phyloP scores from a whole-genome alignment of 2,329 filamentous ascomycete genomes.

The Didymella arachidicola region DNA sequence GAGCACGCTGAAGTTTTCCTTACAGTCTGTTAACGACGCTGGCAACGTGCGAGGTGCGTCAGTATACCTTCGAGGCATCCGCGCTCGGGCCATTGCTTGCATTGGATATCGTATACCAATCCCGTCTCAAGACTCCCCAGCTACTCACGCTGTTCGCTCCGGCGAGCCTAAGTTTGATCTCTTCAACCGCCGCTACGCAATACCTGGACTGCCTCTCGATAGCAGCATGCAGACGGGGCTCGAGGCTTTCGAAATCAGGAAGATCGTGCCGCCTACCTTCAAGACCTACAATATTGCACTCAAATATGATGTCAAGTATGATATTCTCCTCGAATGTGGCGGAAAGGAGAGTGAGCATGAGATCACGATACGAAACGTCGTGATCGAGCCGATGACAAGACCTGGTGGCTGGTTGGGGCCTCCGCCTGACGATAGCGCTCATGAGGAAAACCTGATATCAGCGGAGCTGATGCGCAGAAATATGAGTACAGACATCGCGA shows the following conservation, averaged over 20 bases:
- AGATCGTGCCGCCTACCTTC: slow-evolving; percentile 29
- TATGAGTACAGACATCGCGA: too few relatives aligned
- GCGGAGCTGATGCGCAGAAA: neutral
- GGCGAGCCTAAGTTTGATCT: slow-evolving; percentile 25
- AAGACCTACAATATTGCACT: slow-evolving; percentile 29
- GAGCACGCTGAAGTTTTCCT: slow-evolving; percentile 17
- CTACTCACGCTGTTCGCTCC: slow-evolving; percentile 10
- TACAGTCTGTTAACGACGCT: slow-evolving; percentile 21
- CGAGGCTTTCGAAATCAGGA: slow-evolving; percentile 27
- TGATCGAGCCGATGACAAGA: slow-evolving; percentile 29
- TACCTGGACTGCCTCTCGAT: slow-evolving; percentile 22
- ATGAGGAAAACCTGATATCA: neutral
- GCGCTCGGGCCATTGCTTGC: slow-evolving; percentile 25
- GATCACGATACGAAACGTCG: slow-evolving; percentile 22
- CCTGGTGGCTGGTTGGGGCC: slow-evolving; percentile 29
- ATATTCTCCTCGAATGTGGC: slow-evolving; percentile 30
- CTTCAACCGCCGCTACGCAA: slow-evolving; percentile 31
- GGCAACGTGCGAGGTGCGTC: slow-evolving; percentile 17
- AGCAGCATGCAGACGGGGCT: slow-evolving; percentile 17
- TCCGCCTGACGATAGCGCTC: slow-evolving; percentile 9
- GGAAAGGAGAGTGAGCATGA: slow-evolving; percentile 33
- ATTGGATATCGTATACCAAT: slow-evolving; percentile 26
- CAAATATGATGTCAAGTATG: slow-evolving; percentile 28
- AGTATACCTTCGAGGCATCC: slow-evolving; percentile 32
- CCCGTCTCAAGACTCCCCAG: neutral